phyloP scores from a whole-genome alignment of 2,329 filamentous ascomycete species.

The Seiridium cupressi region DNA sequence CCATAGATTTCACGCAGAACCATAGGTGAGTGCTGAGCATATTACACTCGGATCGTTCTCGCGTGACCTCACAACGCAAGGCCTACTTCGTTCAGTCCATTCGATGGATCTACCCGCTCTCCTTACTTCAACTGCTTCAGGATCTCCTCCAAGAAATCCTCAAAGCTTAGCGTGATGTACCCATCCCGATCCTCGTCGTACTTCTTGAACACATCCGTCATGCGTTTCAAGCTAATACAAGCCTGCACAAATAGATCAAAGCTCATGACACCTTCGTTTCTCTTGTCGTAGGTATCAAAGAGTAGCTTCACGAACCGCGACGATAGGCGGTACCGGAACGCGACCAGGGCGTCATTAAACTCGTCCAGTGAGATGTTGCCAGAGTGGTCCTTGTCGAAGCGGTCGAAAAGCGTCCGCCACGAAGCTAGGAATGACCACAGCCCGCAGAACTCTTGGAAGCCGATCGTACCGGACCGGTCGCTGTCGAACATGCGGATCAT shows the following conservation, averaged over 20 bases:
- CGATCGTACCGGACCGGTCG: constrained; percentile 83
- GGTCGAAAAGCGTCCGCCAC: constrained; percentile 92
- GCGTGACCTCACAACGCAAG: not conserved
- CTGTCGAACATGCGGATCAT: constrained; percentile 99
- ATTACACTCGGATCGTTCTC: not conserved
- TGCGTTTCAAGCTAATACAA: constrained; percentile 93
- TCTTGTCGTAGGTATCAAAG: constrained; percentile 87
- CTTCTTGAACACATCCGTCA: constrained; percentile 99
- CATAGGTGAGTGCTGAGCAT: not conserved
- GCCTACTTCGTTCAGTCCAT: not conserved
- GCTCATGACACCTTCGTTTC: constrained; percentile 68
- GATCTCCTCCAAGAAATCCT: constrained; percentile 74
- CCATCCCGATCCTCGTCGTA: constrained; percentile 97
- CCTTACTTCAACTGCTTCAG: constrained; percentile 57
- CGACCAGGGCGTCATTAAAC: constrained; percentile 85
- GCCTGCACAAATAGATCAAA: constrained; percentile 98
- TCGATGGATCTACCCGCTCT: not conserved
- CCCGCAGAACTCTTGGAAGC: constrained; percentile 93
- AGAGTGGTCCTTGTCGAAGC: constrained; percentile 83
- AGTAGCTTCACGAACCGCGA: constrained; percentile 79
- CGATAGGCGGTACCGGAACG: constrained; percentile 90
- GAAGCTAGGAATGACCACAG: constrained; percentile 94
- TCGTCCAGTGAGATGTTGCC: constrained; percentile 85
- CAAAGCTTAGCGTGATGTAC: constrained; percentile 81
- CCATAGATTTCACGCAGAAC: not conserved